Evolutionary conservation across 148 eudicot genomes (phyloP).

Genomic region (Rhododendron simsii): DNA sequence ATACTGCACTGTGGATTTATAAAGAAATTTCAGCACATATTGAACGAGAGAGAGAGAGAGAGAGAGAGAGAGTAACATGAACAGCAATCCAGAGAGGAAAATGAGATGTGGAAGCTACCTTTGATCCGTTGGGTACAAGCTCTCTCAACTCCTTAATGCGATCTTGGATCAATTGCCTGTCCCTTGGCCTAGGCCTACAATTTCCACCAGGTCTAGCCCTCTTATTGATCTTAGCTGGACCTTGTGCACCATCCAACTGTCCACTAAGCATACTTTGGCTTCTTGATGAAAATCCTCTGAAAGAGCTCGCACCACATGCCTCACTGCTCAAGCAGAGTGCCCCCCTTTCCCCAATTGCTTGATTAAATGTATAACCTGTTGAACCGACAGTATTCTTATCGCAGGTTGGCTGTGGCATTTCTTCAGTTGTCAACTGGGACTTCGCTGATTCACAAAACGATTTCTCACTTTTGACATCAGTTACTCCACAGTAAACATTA

Average conservation of each 20-base stretch:
- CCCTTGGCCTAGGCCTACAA: slow-evolving; percentile 88
- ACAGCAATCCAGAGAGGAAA: neutral
- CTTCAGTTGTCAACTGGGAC: slow-evolving; percentile 55
- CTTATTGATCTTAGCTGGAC: slow-evolving; percentile 41
- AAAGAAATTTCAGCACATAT: slow-evolving; percentile 21
- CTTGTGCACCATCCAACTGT: slow-evolving; percentile 36
- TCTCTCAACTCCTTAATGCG: slow-evolving; percentile 84
- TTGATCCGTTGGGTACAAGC: slow-evolving; percentile 86
- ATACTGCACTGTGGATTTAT: slow-evolving; percentile 72
- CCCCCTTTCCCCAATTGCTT: slow-evolving; percentile 44
- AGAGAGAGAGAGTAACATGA: neutral
- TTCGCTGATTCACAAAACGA: slow-evolving; percentile 38
- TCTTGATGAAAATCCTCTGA: slow-evolving; percentile 36
- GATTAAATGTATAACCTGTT: slow-evolving; percentile 47
- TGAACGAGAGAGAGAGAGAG: neutral
- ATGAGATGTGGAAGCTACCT: slow-evolving; percentile 35
- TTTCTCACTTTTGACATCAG: slow-evolving; percentile 24
- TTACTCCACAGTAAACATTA: slow-evolving; percentile 40
- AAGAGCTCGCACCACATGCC: slow-evolving; percentile 38
- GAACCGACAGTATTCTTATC: slow-evolving; percentile 47
- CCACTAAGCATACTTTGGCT: slow-evolving; percentile 49
- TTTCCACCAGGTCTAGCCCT: slow-evolving; percentile 83
- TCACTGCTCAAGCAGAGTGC: slow-evolving; percentile 49
- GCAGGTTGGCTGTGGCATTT: slow-evolving; percentile 42
- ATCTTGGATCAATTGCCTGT: slow-evolving; percentile 90